Evolutionary conservation across 208 protist species (phyloP).

Genomic region (Wallacemonas sp.): DNA sequence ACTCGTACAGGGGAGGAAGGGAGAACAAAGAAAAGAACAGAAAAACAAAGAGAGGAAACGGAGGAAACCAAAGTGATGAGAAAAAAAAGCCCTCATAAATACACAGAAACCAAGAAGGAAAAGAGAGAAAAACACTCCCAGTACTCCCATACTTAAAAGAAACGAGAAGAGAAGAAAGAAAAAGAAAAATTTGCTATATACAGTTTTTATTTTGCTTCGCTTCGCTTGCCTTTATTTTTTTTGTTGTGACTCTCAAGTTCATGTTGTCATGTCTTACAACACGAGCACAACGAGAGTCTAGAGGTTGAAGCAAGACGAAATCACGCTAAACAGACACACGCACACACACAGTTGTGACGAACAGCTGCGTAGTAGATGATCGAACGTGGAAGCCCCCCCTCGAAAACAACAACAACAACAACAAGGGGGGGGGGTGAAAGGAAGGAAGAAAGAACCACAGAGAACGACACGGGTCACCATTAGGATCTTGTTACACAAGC

Average conservation of each 20-base stretch:
- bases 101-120: conserved; percentile 1
- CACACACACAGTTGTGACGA: too few species aligned
- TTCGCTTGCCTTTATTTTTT: too few species aligned
- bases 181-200: conserved; percentile 10
- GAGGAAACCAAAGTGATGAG: not conserved
- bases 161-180: conserved; percentile 8
- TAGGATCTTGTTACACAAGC: not conserved
- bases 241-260: too few species aligned
- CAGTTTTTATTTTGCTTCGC: too few species aligned
- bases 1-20: too few species aligned
- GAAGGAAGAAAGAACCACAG: conserved; percentile 7
- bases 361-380: too few species aligned
- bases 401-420: conserved; percentile 1
- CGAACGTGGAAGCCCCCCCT: too few species aligned
- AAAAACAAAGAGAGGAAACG: conserved; percentile 15
- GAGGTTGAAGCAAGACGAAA: too few species aligned
- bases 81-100: not conserved
- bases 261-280: too few species aligned
- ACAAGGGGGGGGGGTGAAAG: not conserved
- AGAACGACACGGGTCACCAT: not conserved
- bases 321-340: too few species aligned
- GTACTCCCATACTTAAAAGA: not conserved
- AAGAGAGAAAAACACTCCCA: conserved; percentile 1
- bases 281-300: too few species aligned
- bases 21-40: not conserved